These are phyloP conservation scores for Aquilaria sinensis DNA, from an alignment of 345 rosid species.

Conservation along the genomic window DNA sequence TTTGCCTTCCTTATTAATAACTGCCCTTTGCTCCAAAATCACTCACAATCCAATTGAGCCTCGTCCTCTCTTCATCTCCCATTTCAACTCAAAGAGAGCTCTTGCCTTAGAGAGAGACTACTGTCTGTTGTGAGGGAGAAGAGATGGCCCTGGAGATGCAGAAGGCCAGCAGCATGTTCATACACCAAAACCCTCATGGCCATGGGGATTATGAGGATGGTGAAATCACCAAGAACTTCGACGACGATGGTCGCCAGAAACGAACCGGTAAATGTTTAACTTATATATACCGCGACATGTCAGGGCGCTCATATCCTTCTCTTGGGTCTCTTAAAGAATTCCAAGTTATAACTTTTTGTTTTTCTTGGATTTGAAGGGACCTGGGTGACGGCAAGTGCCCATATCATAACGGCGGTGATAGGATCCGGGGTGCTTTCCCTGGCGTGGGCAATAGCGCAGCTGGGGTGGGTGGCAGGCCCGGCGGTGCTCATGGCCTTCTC, in stretches of 20 bases:
- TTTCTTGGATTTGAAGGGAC: constrained; percentile 16
- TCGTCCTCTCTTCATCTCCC: no score
- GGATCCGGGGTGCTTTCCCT: constrained; percentile 38
- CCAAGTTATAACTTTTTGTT: neutral
- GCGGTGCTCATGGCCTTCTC: constrained; percentile 19
- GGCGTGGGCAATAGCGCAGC: constrained; percentile 35
- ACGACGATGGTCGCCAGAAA: constrained; percentile 24
- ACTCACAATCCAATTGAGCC: no score
- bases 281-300: neutral
- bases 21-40: no score
- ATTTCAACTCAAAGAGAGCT: no score
- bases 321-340: no score
- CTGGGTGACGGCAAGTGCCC: constrained; percentile 33
- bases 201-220: neutral
- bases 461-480: constrained; percentile 44
- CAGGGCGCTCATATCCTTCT: no score
- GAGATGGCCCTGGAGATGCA: neutral
- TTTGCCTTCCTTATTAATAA: no score
- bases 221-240: neutral
- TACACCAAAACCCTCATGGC: neutral
- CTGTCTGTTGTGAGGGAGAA: neutral
- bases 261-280: constrained; percentile 22
- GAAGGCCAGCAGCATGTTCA: neutral
- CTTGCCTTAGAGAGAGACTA: neutral
- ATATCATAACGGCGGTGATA: constrained; percentile 38